phyloP scores from a whole-genome alignment of 2,329 filamentous ascomycete species.

The Sclerotinia glacialis region DNA sequence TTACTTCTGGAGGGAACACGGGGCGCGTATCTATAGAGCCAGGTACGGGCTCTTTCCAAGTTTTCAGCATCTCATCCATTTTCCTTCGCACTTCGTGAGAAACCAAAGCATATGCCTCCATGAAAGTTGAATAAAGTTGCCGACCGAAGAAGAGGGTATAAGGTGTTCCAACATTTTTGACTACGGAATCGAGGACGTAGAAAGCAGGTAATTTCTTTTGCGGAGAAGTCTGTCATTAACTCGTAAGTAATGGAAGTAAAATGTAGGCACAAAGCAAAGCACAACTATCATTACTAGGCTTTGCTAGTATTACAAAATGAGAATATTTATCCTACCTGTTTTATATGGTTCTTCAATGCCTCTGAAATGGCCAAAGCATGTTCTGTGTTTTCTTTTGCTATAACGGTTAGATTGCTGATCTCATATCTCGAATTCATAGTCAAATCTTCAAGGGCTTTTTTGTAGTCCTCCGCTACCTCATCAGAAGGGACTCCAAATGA shows the following conservation, averaged over 20 bases:
- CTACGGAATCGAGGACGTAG: constrained; percentile 96
- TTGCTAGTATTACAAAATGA: constrained; percentile 34
- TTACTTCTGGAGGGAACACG: constrained; percentile 84
- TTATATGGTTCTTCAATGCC: constrained; percentile 88
- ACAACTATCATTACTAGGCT: constrained; percentile 25
- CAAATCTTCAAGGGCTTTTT: constrained; percentile 86
- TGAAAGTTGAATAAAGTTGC: constrained; percentile 90
- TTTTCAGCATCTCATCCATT: constrained; percentile 96
- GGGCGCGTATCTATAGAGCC: constrained; percentile 90
- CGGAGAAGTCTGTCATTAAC: constrained; percentile 66
- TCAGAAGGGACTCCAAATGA: constrained; percentile 59
- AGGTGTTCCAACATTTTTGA: constrained; percentile 97
- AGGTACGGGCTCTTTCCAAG: constrained; percentile 95
- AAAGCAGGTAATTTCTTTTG: constrained; percentile 90
- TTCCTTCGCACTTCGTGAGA: constrained; percentile 79
- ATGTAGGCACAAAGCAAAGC: constrained; percentile 31
- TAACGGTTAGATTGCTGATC: constrained; percentile 95
- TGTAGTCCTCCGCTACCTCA: constrained; percentile 93
- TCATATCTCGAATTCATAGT: constrained; percentile 88
- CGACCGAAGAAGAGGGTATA: constrained; percentile 94
- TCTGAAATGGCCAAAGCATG: constrained; percentile 91
- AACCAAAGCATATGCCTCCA: constrained; percentile 92
- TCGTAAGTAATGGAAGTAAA: constrained; percentile 32
- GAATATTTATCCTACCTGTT: constrained; percentile 66
- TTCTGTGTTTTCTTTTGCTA: constrained; percentile 95